phyloP scores from a whole-genome alignment of 164 flowering plant species.

The Stephania cephalantha region DNA sequence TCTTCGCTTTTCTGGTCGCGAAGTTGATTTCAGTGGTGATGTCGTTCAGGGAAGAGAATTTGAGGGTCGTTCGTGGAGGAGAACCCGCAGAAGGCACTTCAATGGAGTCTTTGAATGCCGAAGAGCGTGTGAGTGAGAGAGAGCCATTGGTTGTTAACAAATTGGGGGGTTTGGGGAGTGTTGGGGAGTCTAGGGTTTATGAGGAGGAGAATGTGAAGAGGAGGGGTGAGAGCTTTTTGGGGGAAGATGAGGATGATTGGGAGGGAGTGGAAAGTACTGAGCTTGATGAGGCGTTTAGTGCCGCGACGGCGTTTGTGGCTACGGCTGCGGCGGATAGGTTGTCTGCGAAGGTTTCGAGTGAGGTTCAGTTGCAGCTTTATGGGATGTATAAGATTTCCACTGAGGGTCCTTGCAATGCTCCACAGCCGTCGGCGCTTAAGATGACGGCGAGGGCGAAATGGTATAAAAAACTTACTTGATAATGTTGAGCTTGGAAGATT shows the following conservation, averaged over 20 bases:
- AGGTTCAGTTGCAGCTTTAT: conserved; percentile 79
- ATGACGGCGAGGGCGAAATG: conserved; percentile 93
- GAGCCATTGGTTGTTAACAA: neutral
- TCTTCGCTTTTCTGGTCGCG: conserved; percentile 81
- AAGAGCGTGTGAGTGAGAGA: neutral
- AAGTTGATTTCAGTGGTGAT: conserved; percentile 73
- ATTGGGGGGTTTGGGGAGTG: neutral
- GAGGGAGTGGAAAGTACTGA: conserved; percentile 96
- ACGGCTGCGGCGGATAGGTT: conserved; percentile 72
- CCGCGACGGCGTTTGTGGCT: conserved; percentile 92
- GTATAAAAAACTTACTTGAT: conserved; percentile 28
- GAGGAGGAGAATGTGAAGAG: conserved; percentile 14
- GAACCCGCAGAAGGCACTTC: conserved; percentile 18
- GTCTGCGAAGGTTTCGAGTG: conserved; percentile 60
- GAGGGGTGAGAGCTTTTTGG: conserved; percentile 23
- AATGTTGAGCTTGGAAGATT: neutral
- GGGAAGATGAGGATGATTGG: conserved; percentile 73
- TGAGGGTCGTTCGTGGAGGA: conserved; percentile 22
- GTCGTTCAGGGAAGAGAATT: conserved; percentile 61
- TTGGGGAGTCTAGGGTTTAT: conserved; percentile 9
- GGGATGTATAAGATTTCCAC: conserved; percentile 91
- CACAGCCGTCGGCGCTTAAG: conserved; percentile 88
- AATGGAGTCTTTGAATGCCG: conserved; percentile 12
- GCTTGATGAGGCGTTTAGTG: conserved; percentile 84
- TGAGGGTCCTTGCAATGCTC: conserved; percentile 80